Evolutionary conservation across 23 red algal species (phyloP), one percentile per base, ranked within the genome.

Genomic region (Rhodosorus marinus): DNA sequence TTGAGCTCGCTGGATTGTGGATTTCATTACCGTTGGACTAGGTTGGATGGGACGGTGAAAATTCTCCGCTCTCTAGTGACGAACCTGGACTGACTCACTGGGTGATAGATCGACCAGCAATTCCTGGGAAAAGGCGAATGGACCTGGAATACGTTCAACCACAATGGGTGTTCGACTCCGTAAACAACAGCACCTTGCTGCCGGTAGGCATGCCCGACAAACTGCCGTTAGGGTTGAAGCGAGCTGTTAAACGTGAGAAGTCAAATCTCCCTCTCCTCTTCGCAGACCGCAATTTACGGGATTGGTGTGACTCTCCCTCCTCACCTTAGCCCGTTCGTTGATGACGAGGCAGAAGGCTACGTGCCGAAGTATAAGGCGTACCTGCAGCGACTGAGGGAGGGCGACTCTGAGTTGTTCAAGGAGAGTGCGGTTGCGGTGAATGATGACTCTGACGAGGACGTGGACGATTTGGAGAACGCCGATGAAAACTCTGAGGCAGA

Each of bases 71-170:
- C 52, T 28, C 29, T 15, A 29, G 7, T 32, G 52, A 15, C 20
- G 20, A 32, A 15, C 29, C 29, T 32, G 24, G 35, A 4, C 62
- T 85, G 50, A 83, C 64, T 5, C 71, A 98, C 48, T 82, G 75
- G 73, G 62, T 98, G 31, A 58, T 61, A 6, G 90, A 98, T 28
- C 65, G 90, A 1, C 78, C 90, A 28, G 36, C 55, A 34, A 49
- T 79, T 17, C 14, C n/a, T 19, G 77, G 62, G 54, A 32, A 60
- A 29, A 22, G 72, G 2, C 68, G 56, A 25, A 43, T 98, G 59
- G 67, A 55, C 42, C 49, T 74, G 6, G 90, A 98, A 59, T 98
- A 98, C 54, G 54, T 98, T 19, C 90, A 98, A 52, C 90, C 90
- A 8, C 90, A 98, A 47, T 98, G 76, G 41, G 64, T 98, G 11